phyloP scores from a whole-genome alignment of 805 yeast species.

The Candida qinlingensis region DNA sequence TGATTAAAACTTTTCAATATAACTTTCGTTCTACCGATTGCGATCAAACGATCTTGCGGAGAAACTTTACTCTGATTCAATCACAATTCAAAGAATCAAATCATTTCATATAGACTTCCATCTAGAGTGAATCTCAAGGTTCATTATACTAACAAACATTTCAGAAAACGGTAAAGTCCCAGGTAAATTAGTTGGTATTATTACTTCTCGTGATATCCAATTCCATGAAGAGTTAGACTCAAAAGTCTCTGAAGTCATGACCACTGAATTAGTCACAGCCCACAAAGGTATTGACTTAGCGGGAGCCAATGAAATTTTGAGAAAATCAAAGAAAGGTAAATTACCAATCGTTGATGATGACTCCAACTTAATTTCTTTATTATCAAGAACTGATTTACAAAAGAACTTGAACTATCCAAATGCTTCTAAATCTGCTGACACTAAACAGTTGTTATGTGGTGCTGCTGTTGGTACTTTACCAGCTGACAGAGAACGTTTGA shows the following conservation, averaged over 20 bases:
- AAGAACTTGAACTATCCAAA: constrained; percentile 90
- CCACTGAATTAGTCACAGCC: constrained; percentile 81
- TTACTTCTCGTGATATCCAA: constrained; percentile 96
- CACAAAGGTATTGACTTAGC: constrained; percentile 71
- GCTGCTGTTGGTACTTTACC: constrained; percentile 96
- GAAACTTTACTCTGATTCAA: constrained; percentile 38
- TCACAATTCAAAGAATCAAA: constrained; percentile 5
- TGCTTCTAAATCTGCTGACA: constrained; percentile 88
- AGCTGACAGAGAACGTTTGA: constrained; percentile 81
- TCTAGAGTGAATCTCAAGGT: neutral
- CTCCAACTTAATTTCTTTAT: constrained; percentile 76
- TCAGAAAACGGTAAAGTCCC: constrained; percentile 80
- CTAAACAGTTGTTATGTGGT: constrained; percentile 97
- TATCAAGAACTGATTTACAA: constrained; percentile 94
- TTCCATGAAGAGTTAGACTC: constrained; percentile 73
- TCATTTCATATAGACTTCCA: too few species aligned
- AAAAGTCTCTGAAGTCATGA: constrained; percentile 77
- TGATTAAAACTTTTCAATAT: constrained; percentile 44
- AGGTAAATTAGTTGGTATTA: constrained; percentile 89
- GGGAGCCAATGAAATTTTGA: constrained; percentile 87
- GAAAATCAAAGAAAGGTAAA: constrained; percentile 95
- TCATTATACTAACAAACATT: constrained; percentile 14
- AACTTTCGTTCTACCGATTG: constrained; percentile 99
- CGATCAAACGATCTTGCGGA: constrained; percentile 98
- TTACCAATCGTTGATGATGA: constrained; percentile 82